phyloP scores from a whole-genome alignment of 352 stramenopile species.

The Phytopythium delawarense region DNA sequence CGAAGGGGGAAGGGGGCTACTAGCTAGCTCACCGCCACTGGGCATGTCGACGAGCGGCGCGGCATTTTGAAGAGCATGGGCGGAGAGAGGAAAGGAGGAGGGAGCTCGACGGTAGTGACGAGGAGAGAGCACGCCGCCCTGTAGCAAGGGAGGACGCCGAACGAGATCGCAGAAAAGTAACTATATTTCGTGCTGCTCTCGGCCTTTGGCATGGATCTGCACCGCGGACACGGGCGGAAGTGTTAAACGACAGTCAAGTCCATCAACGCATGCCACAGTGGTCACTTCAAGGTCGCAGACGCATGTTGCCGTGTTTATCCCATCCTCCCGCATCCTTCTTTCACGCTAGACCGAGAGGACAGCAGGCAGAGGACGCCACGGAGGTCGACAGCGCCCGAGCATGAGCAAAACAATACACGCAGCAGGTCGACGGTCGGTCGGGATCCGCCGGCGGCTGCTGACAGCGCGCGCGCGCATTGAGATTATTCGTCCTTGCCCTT shows the following conservation, averaged over 20 bases:
- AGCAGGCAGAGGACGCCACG: neutral
- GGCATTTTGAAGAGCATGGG: slow-evolving; percentile 9
- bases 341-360: neutral
- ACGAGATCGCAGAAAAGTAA: slow-evolving; percentile 37
- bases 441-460: neutral
- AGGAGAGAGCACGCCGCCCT: slow-evolving; percentile 2
- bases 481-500: slow-evolving; percentile 46
- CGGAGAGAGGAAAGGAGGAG: neutral
- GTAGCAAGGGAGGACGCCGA: slow-evolving; percentile 5
- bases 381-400: neutral
- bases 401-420: neutral
- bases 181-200: slow-evolving; percentile 27
- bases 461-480: neutral
- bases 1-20: neutral
- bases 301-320: slow-evolving; percentile 2
- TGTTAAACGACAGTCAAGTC: neutral
- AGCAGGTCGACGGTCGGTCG: neutral
- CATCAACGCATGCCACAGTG: neutral
- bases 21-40: neutral
- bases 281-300: slow-evolving; percentile 1
- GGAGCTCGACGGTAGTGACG: slow-evolving; percentile 5
- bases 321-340: neutral
- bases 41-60: neutral
- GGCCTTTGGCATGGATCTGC: too few relatives aligned
- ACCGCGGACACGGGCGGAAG: neutral